Evolutionary conservation across 2,329 filamentous ascomycete genomes (phyloP).

Genomic region (Fusarium coicis): DNA sequence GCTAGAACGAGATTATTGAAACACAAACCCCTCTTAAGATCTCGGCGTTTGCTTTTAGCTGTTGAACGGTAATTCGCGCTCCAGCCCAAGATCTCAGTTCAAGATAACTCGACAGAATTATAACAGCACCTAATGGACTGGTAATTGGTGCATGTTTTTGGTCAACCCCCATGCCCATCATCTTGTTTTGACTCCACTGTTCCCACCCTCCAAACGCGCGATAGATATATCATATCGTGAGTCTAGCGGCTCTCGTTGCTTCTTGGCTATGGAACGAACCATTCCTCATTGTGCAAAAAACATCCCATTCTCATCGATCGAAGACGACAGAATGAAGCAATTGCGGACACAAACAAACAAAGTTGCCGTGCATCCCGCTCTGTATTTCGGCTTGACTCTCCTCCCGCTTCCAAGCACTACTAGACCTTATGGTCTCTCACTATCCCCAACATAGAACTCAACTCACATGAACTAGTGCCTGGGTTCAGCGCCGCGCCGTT

Average conservation of each 20-base stretch:
- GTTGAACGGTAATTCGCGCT: constrained; percentile 21
- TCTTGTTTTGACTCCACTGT: constrained; percentile 35
- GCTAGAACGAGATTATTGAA: constrained; percentile 27
- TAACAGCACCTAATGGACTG: not conserved
- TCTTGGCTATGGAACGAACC: constrained; percentile 25
- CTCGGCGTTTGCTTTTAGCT: constrained; percentile 7
- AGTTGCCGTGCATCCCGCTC: constrained; percentile 11
- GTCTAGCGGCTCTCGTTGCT: constrained; percentile 15
- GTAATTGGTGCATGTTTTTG: constrained; percentile 3
- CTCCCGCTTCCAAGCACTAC: not conserved
- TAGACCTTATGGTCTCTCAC: not conserved
- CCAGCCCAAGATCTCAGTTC: constrained; percentile 13
- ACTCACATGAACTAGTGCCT: constrained; percentile 20
- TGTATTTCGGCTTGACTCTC: constrained; percentile 4
- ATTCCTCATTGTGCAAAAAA: constrained; percentile 14
- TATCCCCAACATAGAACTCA: constrained; percentile 5
- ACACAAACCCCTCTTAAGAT: constrained; percentile 1
- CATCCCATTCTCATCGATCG: not conserved
- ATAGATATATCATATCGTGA: constrained; percentile 33
- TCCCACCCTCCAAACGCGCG: constrained; percentile 31
- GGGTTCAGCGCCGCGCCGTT: constrained; percentile 26
- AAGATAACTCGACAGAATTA: not conserved
- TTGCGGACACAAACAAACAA: not conserved
- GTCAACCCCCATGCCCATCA: constrained; percentile 26
- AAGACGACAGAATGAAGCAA: constrained; percentile 8